Percentiles rank a stretch among this genome's conserved stretches.
Conservation (phyloP, 1,284 basidiomycete genomes). For the Cystobasidium slooffiae region DNA sequence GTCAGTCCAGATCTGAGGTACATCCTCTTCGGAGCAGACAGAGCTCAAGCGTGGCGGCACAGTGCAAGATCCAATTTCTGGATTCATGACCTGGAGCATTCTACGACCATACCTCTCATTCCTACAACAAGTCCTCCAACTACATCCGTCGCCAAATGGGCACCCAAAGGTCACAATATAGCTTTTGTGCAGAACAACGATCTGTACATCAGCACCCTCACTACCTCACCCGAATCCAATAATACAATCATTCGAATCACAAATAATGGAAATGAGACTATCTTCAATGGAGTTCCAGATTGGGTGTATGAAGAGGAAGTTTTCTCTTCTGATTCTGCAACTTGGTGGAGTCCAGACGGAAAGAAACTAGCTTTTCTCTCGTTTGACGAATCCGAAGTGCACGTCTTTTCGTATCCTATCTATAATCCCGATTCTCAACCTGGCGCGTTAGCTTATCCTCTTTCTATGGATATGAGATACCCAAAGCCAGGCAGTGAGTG, state of each 20-base stretch:
- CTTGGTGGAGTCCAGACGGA: slow-evolving; percentile 91
- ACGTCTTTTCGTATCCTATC: slow-evolving; percentile 82
- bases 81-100: slow-evolving; percentile 70
- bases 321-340: slow-evolving; percentile 70
- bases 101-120: slow-evolving; percentile 70
- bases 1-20: slow-evolving; percentile 86
- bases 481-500: slow-evolving; percentile 63
- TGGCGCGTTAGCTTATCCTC: slow-evolving; percentile 76
- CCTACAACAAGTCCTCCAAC: slow-evolving; percentile 69
- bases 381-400: slow-evolving; percentile 85
- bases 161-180: slow-evolving; percentile 76
- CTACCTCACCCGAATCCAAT: slow-evolving; percentile 59
- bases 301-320: slow-evolving; percentile 98
- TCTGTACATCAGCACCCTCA: slow-evolving; percentile 70
- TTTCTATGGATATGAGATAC: slow-evolving; percentile 79
- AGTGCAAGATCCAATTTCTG: slow-evolving; percentile 88
- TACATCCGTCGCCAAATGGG: slow-evolving; percentile 80
- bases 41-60: slow-evolving; percentile 81
- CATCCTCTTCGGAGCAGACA: slow-evolving; percentile 75
- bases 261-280: slow-evolving; percentile 73
- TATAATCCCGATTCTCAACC: slow-evolving; percentile 80
- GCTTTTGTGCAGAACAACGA: slow-evolving; percentile 83
- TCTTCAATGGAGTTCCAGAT: slow-evolving; percentile 93
- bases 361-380: slow-evolving; percentile 79
- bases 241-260: slow-evolving; percentile 74